These are phyloP conservation scores for Hericium coralloides DNA, from an alignment of 768 basidiomycete genomes.

Conservation along the genomic window DNA sequence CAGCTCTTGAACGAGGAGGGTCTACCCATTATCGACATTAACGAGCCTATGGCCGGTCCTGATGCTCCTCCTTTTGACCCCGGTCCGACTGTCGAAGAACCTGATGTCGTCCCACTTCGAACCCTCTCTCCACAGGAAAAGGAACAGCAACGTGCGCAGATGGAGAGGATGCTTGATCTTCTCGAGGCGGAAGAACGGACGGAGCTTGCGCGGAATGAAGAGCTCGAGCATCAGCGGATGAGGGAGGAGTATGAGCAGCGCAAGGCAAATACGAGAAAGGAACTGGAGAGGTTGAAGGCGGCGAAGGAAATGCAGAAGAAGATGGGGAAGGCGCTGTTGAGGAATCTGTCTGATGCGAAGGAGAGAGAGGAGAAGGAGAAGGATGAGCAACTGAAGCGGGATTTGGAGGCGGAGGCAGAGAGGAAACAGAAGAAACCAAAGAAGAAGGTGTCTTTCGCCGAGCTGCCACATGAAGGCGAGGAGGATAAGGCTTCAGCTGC, in stretches of 20 bases:
- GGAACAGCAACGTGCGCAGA: slow-evolving; percentile 46
- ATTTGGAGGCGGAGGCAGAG: slow-evolving; percentile 20
- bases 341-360: slow-evolving; percentile 32
- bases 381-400: slow-evolving; percentile 22
- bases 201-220: slow-evolving; percentile 33
- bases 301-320: slow-evolving; percentile 56
- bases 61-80: slow-evolving; percentile 19
- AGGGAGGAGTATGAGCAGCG: slow-evolving; percentile 42
- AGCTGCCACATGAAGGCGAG: slow-evolving; percentile 23
- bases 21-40: slow-evolving; percentile 70
- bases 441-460: slow-evolving; percentile 63
- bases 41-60: slow-evolving; percentile 35
- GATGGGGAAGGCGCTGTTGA: slow-evolving; percentile 65
- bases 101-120: slow-evolving; percentile 38
- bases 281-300: slow-evolving; percentile 30
- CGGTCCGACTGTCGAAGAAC: slow-evolving; percentile 27
- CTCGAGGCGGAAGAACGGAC: slow-evolving; percentile 63
- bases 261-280: slow-evolving; percentile 36
- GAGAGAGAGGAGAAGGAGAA: slow-evolving; percentile 29
- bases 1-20: slow-evolving; percentile 73
- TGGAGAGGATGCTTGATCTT: slow-evolving; percentile 53
- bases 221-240: slow-evolving; percentile 30
- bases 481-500: slow-evolving; percentile 13
- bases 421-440: slow-evolving; percentile 29
- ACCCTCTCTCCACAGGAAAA: slow-evolving; percentile 36